These are phyloP conservation scores for Aureobasidium melanogenum DNA, from an alignment of 2,329 filamentous ascomycete genomes.

Conservation along the genomic window DNA sequence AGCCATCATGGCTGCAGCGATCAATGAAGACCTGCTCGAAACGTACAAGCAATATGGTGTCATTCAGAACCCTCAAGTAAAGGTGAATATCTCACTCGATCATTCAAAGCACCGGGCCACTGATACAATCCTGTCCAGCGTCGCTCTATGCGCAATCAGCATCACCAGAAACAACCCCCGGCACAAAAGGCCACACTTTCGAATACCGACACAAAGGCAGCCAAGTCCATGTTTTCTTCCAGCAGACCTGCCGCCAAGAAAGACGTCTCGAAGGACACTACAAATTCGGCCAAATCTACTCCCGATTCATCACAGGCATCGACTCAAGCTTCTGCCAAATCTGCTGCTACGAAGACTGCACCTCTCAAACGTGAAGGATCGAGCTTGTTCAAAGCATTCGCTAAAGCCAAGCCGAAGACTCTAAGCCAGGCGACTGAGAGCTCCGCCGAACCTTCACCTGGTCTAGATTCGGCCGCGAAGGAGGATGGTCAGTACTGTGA, in stretches of 20 bases:
- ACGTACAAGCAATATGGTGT: constrained; percentile 58
- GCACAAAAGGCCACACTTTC: constrained; percentile 16
- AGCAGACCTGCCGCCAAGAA: constrained; percentile 17
- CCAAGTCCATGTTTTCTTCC: constrained; percentile 16
- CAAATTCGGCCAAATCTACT: constrained; percentile 28
- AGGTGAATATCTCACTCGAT: constrained; percentile 27
- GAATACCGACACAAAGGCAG: constrained; percentile 17
- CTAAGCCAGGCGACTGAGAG: constrained; percentile 33
- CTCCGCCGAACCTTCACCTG: constrained; percentile 30
- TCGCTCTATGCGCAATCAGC: constrained; percentile 32
- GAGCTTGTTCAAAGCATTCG: constrained; percentile 71
- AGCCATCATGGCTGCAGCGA: constrained; percentile 49
- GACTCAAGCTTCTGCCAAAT: constrained; percentile 24
- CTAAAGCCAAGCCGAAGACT: constrained; percentile 51
- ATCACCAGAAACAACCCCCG: constrained; percentile 33
- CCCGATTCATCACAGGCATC: constrained; percentile 21
- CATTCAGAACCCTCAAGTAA: constrained; percentile 64
- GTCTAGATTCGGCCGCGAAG: constrained; percentile 21
- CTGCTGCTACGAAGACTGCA: constrained; percentile 32
- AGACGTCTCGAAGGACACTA: constrained; percentile 28
- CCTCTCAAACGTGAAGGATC: constrained; percentile 52
- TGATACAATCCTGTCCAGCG: constrained; percentile 27
- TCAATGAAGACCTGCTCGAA: constrained; percentile 51
- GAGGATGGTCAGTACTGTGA: constrained; percentile 2
- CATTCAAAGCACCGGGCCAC: neutral